Evolutionary conservation across 2,329 filamentous ascomycete genomes (phyloP).

Genomic region (Parasarocladium wereldwijsianum): DNA sequence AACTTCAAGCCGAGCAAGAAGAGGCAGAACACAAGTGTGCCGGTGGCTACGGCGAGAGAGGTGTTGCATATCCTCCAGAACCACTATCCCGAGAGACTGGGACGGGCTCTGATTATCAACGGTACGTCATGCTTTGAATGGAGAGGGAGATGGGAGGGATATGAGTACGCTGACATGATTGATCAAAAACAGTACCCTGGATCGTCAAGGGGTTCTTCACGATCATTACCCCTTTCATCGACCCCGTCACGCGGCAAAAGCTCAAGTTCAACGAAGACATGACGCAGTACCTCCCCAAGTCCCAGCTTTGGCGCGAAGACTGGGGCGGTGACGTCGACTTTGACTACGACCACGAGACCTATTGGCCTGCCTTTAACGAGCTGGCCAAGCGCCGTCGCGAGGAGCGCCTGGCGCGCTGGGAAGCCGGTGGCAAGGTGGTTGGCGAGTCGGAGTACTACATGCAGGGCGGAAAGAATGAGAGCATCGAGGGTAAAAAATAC

Average conservation of each 20-base stretch:
- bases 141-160: too few relatives aligned
- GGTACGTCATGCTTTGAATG: slow-evolving; percentile 47
- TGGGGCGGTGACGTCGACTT: slow-evolving; percentile 70
- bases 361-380: slow-evolving; percentile 76
- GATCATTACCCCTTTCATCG: slow-evolving; percentile 89
- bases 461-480: slow-evolving; percentile 38
- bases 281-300: slow-evolving; percentile 60
- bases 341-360: slow-evolving; percentile 74
- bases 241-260: slow-evolving; percentile 84
- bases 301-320: slow-evolving; percentile 69
- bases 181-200: slow-evolving; percentile 75
- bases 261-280: slow-evolving; percentile 96
- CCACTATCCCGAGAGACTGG: slow-evolving; percentile 88
- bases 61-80: slow-evolving; percentile 86
- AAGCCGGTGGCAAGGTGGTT: slow-evolving; percentile 61
- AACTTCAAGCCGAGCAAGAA: slow-evolving; percentile 75
- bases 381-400: slow-evolving; percentile 52
- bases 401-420: slow-evolving; percentile 57
- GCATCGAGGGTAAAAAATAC: slow-evolving; percentile 18
- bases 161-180: too few relatives aligned
- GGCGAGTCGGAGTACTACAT: slow-evolving; percentile 83
- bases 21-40: slow-evolving; percentile 58
- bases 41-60: slow-evolving; percentile 62
- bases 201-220: slow-evolving; percentile 92
- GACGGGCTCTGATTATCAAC: slow-evolving; percentile 79